Evolutionary conservation across 805 yeast species (phyloP), one percentile per base, ranked within the genome.

Genomic region (Wickerhamiella brachini): DNA sequence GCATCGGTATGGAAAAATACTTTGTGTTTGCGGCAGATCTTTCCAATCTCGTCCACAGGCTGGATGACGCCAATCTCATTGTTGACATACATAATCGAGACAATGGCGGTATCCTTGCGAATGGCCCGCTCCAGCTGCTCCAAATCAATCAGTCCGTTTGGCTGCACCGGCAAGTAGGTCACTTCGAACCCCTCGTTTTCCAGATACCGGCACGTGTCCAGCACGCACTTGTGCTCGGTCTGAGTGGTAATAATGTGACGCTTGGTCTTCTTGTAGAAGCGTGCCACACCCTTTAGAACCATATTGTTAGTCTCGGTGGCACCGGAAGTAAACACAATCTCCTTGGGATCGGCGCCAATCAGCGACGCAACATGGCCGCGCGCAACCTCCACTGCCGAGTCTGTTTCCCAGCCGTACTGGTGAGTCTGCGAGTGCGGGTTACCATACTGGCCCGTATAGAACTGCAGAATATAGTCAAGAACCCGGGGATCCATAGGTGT

Each of bases 331-430:
- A 93, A 89, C 47, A 93, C 83, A 60, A 93, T 93, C 70, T 93
- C 98, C 71, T 90, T 90, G 51, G 97, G 85, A 65, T 93, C 95
- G 34, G 98, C 98, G 29, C 80, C 78, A 60, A 93, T 87, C 50
- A 93, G 77, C 29, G 74, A 73, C 2, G 98, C 97, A 49, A 93
- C 73, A 60, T 90, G 76, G 49, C 71, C 74, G 61, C 99, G 78
- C 5, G 98, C 95, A 48, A 71, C 70, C 64, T 93, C 98, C 17
- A 93, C 93, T 53, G 83, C 95, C 56, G 77, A 78, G 53, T 90
- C 96, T 2, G 98, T 85, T 70, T 93, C 99, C 99, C 99, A 93
- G 37, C 99, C 99, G 65, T 90, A 93, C 5, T 95, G 78, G 65
- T 93, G 99, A 1, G 98, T 93, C 53, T 93, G 80, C 5, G 96